Evolutionary conservation across 2,329 filamentous ascomycete genomes (phyloP).

Genomic region (Mollisiaceae sp.): DNA sequence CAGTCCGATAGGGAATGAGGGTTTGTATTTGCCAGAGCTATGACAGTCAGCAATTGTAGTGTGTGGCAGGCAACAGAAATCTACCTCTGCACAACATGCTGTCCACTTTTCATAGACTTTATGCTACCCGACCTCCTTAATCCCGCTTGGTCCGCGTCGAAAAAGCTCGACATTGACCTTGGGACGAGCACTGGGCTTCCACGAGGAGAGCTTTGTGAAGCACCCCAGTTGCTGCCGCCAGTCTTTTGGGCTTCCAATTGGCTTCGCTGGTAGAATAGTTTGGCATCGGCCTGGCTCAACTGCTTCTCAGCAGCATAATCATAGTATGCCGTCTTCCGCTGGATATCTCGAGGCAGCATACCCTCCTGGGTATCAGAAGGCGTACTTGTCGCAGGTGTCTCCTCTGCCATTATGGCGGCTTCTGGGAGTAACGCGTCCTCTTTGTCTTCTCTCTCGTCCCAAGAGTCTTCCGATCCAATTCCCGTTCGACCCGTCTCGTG

Average conservation of each 20-base stretch:
- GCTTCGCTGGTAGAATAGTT: constrained; percentile 92
- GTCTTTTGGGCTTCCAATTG: constrained; percentile 58
- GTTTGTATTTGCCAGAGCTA: constrained; percentile 36
- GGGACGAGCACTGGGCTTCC: constrained; percentile 40
- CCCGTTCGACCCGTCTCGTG: constrained; percentile 12
- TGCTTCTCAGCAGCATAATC: constrained; percentile 93
- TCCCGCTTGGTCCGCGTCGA: constrained; percentile 33
- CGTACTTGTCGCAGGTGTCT: constrained; percentile 33
- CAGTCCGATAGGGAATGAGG: constrained; percentile 38
- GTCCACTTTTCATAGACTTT: constrained; percentile 38
- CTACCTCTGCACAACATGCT: constrained; percentile 33
- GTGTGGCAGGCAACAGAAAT: neutral
- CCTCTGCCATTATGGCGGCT: constrained; percentile 35
- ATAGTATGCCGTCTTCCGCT: constrained; percentile 83
- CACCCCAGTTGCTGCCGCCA: constrained; percentile 41
- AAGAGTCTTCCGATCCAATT: constrained; percentile 27
- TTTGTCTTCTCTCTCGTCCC: constrained; percentile 29
- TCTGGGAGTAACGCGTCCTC: constrained; percentile 37
- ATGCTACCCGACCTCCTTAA: constrained; percentile 38
- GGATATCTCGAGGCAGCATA: constrained; percentile 65
- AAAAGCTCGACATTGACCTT: constrained; percentile 34
- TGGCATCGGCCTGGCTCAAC: constrained; percentile 92
- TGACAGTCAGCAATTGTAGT: constrained; percentile 10
- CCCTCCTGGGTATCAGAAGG: constrained; percentile 45
- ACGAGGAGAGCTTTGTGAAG: constrained; percentile 37